Conservation (phyloP, 345 rosid species). For the Eutrema japonicum region DNA sequence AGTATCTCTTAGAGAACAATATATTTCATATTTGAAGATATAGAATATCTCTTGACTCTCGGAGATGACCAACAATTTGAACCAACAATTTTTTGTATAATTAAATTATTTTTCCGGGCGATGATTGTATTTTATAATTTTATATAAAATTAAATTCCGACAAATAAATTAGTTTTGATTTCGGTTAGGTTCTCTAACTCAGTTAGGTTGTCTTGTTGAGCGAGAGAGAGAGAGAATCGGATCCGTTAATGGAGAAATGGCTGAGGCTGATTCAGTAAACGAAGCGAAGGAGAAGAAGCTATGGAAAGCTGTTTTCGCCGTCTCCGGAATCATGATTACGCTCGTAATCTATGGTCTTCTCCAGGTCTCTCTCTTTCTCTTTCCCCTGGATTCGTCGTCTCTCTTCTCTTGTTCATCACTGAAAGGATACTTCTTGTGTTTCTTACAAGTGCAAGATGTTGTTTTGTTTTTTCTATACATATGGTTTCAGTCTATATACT, state of each 20-base stretch:
- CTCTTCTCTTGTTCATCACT: background rate
- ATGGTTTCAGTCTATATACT: too few relatives aligned
- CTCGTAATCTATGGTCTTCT: slow-evolving; percentile 87
- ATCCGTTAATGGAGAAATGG: slow-evolving; percentile 63
- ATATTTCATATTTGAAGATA: too few relatives aligned
- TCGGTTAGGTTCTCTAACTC: slow-evolving; percentile 17
- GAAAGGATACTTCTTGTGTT: background rate
- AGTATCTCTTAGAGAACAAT: too few relatives aligned
- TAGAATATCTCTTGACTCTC: too few relatives aligned
- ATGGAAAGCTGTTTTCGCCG: slow-evolving; percentile 70
- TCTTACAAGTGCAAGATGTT: background rate
- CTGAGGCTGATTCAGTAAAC: slow-evolving; percentile 48
- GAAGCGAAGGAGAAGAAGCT: slow-evolving; percentile 54
- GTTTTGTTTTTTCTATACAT: background rate
- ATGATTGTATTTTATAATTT: too few relatives aligned
- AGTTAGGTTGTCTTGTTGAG: background rate
- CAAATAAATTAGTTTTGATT: background rate
- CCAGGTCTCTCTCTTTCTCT: slow-evolving; percentile 52
- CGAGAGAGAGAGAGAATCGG: slow-evolving; percentile 13
- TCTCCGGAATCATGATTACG: slow-evolving; percentile 77
- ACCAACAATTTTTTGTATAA: too few relatives aligned
- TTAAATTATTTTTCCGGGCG: too few relatives aligned
- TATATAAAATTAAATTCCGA: background rate
- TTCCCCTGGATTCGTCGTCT: background rate
- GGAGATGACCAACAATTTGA: too few relatives aligned